Base-by-base conservation (phyloP, 1,139 yeast genomes). In the Hanseniaspora uvarum region DNA sequence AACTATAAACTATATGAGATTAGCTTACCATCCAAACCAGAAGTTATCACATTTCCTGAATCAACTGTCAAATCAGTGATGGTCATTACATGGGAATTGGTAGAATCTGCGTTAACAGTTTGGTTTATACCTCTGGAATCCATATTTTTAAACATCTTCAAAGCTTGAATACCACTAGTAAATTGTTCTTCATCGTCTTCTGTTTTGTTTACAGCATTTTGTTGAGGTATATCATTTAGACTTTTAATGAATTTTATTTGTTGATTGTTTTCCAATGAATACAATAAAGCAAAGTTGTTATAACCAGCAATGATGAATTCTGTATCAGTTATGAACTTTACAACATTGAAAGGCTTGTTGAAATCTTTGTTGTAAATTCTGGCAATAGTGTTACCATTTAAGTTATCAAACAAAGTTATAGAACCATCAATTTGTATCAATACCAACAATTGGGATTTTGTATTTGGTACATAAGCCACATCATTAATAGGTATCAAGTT, bases 401-500 rank as follows among this genome's bases (percentile, higher is more conserved):
- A 18, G 36, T 50, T 50, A 34, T 50, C 53, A 43, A 50, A 50
- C 31, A 48, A 37, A 10, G 85, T 92, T 16, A 72, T 72, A 14
- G 95, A 94, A 62, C 86, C 83, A 37, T 57, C 49, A 19, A 59
- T 62, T 51, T 61, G 60, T 10, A 59, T 54, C 51, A 63, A 66
- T 28, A 86, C 85, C 43, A 92, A 74, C 18, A 81, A 81, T 59
- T 87, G 71, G 36, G 87, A 75, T 28, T 92, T 83, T 68, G 85
- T 94, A 66, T 85, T 94, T 37, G 86, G 63, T 26, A 80, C 94
- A 68, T 79, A 89, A 0, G 86, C 96, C 48, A 92, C 94, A 62
- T 80, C 96, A 65, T 92, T 96, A 58, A 92, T 80, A 95, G 97
- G 92, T 34, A 94, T 86, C 41, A 94, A 88, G 41, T 87, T 80